phyloP scores from a whole-genome alignment of 2,329 filamentous ascomycete species.

The Periconia digitata region DNA sequence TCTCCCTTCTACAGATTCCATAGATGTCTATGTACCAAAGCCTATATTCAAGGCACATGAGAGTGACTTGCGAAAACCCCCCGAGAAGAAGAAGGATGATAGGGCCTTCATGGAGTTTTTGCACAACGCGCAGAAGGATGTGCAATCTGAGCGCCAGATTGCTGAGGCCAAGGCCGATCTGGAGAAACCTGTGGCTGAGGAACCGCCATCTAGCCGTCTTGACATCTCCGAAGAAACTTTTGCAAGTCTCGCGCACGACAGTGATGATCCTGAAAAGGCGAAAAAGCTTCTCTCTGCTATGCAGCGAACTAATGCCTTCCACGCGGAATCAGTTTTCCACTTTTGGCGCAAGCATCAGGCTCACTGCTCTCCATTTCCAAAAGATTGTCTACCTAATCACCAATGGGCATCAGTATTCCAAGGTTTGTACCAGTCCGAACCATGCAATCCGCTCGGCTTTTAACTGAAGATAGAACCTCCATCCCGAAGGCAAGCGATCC shows the following conservation, averaged over 20 bases:
- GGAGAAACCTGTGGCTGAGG: conserved; percentile 21
- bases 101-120: conserved; percentile 25
- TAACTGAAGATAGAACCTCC: conserved; percentile 19
- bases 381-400: conserved; percentile 28
- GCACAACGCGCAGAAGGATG: conserved; percentile 23
- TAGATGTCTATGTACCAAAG: conserved; percentile 2
- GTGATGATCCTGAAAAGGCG: conserved; percentile 70
- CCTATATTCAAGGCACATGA: background rate
- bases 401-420: conserved; percentile 37
- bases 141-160: conserved; percentile 29
- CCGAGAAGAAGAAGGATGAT: conserved; percentile 2
- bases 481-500: conserved; percentile 43
- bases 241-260: conserved; percentile 53
- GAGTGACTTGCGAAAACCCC: conserved; percentile 10
- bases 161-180: conserved; percentile 28
- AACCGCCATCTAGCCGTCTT: conserved; percentile 5
- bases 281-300: conserved; percentile 59
- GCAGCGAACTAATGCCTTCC: conserved; percentile 61
- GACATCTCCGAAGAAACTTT: conserved; percentile 28
- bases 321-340: conserved; percentile 56
- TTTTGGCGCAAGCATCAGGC: conserved; percentile 49
- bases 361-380: conserved; percentile 14
- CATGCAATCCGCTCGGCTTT: background rate
- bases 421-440: conserved; percentile 17
- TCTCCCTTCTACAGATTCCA: conserved; percentile 11